Percentiles rank a stretch among this genome's conserved stretches.
Conservation (phyloP, 192 early-diverging fungal genomes). For the Coemansia sp. region DNA sequence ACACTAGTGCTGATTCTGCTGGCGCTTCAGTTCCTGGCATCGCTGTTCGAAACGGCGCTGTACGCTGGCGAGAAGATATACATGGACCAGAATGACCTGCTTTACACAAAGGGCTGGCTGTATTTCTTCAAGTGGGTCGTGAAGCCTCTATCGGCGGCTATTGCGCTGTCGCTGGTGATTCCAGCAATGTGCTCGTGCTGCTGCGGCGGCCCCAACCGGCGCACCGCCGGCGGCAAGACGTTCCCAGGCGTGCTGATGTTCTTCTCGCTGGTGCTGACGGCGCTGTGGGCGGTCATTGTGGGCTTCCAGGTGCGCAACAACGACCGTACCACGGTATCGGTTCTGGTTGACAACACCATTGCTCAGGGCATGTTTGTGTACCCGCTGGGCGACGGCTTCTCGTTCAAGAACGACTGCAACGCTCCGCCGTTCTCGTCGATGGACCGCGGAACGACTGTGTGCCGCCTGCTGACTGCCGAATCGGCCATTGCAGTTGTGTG, state of each 20-base stretch:
- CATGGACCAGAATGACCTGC: slow-evolving; percentile 41
- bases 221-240: slow-evolving; percentile 19
- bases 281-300: slow-evolving; percentile 49
- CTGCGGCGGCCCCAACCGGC: slow-evolving; percentile 28
- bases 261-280: slow-evolving; percentile 37
- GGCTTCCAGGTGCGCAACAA: slow-evolving; percentile 41
- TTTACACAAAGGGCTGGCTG: slow-evolving; percentile 48
- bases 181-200: slow-evolving; percentile 46
- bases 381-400: slow-evolving; percentile 49
- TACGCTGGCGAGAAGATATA: slow-evolving; percentile 48
- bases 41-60: slow-evolving; percentile 43
- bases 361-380: slow-evolving; percentile 22
- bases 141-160: slow-evolving; percentile 42
- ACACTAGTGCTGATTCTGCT: slow-evolving; percentile 29
- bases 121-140: slow-evolving; percentile 54
- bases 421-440: slow-evolving; percentile 30
- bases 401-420: slow-evolving; percentile 48
- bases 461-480: slow-evolving; percentile 45
- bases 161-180: slow-evolving; percentile 37
- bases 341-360: slow-evolving; percentile 23
- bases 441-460: slow-evolving; percentile 38
- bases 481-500: slow-evolving; percentile 37
- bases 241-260: slow-evolving; percentile 31
- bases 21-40: slow-evolving; percentile 32
- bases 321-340: slow-evolving; percentile 13